phyloP scores from a whole-genome alignment of 768 basidiomycete genomes.

The Ephemerocybe angulata region DNA sequence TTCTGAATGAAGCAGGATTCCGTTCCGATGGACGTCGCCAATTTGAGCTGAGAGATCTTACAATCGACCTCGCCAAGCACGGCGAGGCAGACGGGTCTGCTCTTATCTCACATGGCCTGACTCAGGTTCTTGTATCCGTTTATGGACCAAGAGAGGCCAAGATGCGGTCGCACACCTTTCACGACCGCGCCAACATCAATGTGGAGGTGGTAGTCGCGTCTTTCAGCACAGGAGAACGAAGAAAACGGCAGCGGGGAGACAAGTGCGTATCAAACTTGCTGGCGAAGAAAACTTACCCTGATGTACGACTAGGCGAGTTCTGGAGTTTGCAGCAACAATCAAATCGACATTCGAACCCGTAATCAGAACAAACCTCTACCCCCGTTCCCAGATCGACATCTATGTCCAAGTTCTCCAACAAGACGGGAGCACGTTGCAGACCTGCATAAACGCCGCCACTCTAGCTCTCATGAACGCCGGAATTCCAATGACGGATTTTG shows the following conservation, averaged over 20 bases:
- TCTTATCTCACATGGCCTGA: constrained; percentile 82
- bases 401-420: constrained; percentile 90
- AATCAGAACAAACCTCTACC: constrained; percentile 85
- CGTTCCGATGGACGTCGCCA: constrained; percentile 93
- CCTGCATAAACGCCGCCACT: constrained; percentile 93
- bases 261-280: constrained; percentile 56
- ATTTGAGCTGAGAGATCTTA: constrained; percentile 81
- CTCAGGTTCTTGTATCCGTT: constrained; percentile 82
- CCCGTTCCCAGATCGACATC: constrained; percentile 92
- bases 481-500: constrained; percentile 85
- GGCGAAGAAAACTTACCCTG: constrained; percentile 7
- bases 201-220: constrained; percentile 87
- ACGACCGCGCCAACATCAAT: constrained; percentile 85
- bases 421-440: constrained; percentile 87
- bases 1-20: constrained; percentile 80
- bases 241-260: constrained; percentile 76
- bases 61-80: constrained; percentile 72
- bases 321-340: constrained; percentile 83
- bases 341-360: constrained; percentile 97
- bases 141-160: constrained; percentile 91
- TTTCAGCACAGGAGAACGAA: constrained; percentile 80
- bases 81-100: constrained; percentile 85
- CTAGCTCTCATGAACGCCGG: constrained; percentile 89
- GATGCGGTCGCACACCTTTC: constrained; percentile 71
- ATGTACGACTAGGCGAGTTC: constrained; percentile 57